Base-by-base conservation (phyloP, 139 green algal species). In the Coccomyxa sp. region DNA sequence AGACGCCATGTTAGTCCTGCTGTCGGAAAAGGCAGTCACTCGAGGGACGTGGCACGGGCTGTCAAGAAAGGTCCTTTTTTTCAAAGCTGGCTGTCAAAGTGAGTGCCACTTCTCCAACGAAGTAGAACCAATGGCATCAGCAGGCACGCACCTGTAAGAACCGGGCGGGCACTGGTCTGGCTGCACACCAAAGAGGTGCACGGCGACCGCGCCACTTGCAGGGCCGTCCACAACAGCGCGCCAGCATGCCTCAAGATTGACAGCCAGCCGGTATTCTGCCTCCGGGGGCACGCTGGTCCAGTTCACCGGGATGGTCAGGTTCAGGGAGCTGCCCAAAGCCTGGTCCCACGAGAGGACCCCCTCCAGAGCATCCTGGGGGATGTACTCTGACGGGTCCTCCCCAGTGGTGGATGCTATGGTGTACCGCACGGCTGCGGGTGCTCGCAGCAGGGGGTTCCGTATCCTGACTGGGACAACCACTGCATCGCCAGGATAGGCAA, bases 101-200 rank as follows among this genome's bases (percentile, higher is more conserved):
- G 7, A 51, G 38, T 11, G 7, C 38, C 7, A 51, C 38, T 51
- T 51, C 38, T 51, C 3, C 38, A 51, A 51, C 38, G 7, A 51
- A 51, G 38, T 11, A 51, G 38, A 51, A 51, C 38, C 38, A 51
- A 51, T 7, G 38, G 38, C 38, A 51, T 51, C 7, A 7, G 38
- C 38, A 51, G 38, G 9, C 71, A 77, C 21, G 77, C 27, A 84
- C 83, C 83, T 81, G 30, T 59, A 76, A 31, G 88, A 79, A 10
- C 88, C 89, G 27, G 89, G 88, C 1, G 89, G 89, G 79, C 89
- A 92, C n/a, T 89, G 80, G 30, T 87, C 89, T 13, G 57, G 51
- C 25, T 31, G n/a, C 16, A 88, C 85, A 27, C 89, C 89, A 83
- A 92, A 89, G 10, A 92, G 21, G 66, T 92, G 89, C 23, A 88